Conservation (phyloP, 345 rosid genomes). For the Crucihimalaya himalaica region DNA sequence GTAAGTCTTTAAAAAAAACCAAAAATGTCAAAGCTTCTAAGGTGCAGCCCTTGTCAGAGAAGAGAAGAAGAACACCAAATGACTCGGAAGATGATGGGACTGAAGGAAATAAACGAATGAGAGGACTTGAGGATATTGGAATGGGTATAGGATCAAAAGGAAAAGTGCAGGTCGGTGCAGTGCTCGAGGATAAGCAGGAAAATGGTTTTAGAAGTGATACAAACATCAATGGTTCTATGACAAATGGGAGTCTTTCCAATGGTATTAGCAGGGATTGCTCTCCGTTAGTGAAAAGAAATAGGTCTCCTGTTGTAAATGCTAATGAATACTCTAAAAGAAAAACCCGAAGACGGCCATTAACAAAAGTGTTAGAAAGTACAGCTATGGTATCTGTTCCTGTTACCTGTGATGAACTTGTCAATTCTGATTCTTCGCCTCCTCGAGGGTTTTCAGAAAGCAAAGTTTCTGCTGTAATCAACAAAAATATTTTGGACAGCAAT, state of each 20-base stretch:
- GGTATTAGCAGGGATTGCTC: slow-evolving; percentile 49
- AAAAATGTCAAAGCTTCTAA: slow-evolving; percentile 52
- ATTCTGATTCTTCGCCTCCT: slow-evolving; percentile 54
- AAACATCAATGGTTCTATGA: slow-evolving; percentile 48
- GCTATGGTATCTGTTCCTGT: slow-evolving; percentile 72
- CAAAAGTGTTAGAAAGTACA: slow-evolving; percentile 81
- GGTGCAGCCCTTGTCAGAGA: slow-evolving; percentile 50
- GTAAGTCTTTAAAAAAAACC: slow-evolving; percentile 54
- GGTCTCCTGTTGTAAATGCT: slow-evolving; percentile 59
- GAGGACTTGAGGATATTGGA: slow-evolving; percentile 91
- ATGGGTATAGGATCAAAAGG: slow-evolving; percentile 53
- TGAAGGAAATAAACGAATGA: slow-evolving; percentile 87
- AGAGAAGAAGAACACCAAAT: slow-evolving; percentile 84
- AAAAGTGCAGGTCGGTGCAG: slow-evolving; percentile 39
- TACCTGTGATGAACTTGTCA: slow-evolving; percentile 59
- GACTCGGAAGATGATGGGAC: slow-evolving; percentile 95
- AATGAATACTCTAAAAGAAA: slow-evolving; percentile 65
- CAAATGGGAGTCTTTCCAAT: slow-evolving; percentile 56
- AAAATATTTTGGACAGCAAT: slow-evolving; percentile 59
- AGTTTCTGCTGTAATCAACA: slow-evolving; percentile 42
- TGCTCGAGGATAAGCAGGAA: slow-evolving; percentile 47
- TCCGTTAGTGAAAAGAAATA: slow-evolving; percentile 54
- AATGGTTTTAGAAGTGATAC: slow-evolving; percentile 46
- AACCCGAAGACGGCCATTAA: slow-evolving; percentile 68
- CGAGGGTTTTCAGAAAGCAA: slow-evolving; percentile 63